These are phyloP conservation scores for Colletotrichum kahawae DNA, from an alignment of 2,329 filamentous ascomycete genomes.

Conservation along the genomic window DNA sequence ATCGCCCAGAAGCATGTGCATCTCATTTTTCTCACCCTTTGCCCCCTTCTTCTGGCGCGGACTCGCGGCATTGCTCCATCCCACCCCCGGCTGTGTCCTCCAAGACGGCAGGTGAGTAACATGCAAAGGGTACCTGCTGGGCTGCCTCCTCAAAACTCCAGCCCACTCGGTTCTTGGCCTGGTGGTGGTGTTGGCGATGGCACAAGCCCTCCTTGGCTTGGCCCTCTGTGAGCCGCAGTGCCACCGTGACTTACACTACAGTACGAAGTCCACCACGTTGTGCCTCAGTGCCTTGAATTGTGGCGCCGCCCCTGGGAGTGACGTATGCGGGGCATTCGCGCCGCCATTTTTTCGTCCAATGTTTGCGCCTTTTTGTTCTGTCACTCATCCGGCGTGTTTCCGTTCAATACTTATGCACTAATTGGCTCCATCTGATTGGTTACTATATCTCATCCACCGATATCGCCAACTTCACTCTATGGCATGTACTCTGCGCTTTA, in stretches of 20 bases:
- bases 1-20: conserved; percentile 15
- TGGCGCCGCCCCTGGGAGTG: conserved; percentile 4
- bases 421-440: conserved; percentile 5
- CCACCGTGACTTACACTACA: not conserved
- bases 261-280: not conserved
- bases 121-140: not conserved
- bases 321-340: conserved; percentile 19
- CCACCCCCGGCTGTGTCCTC: not conserved
- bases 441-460: not conserved
- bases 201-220: not conserved
- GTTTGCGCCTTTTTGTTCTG: not conserved
- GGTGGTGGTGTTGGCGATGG: not conserved
- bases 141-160: conserved; percentile 6
- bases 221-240: not conserved
- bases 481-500: conserved; percentile 68
- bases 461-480: not conserved
- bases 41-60: not conserved
- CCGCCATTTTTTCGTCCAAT: not conserved
- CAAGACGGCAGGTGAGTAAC: not conserved
- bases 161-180: not conserved
- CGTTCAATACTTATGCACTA: not conserved
- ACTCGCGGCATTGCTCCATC: not conserved
- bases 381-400: not conserved
- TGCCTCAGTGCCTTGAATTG: not conserved
- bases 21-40: not conserved